Base-by-base conservation (phyloP, 805 yeast species). In the Schizosaccharomyces lindneri region DNA sequence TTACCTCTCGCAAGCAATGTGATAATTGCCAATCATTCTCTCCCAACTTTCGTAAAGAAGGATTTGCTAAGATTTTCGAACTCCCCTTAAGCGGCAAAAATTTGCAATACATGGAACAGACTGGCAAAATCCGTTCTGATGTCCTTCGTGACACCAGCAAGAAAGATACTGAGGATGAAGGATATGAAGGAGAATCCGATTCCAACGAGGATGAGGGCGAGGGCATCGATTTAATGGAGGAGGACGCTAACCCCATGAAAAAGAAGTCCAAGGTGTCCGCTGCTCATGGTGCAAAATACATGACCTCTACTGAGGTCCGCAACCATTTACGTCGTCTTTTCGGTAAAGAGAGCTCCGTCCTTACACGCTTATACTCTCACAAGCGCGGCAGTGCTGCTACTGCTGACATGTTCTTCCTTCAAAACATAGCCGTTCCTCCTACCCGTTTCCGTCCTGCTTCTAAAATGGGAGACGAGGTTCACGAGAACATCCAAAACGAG, bases 391-490 rank as follows among this genome's bases (percentile, higher is more conserved):
- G 96, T 29, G 66, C 75, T 13, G 69, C 74, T 29, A 68, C 73
- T 3, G 84, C 95, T 21, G 96, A 90, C 69, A 79, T 87, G 77
- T 93, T 94, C 72, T 94, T 93, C 75, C 78, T 87, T 67, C 89
- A 87, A 66, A 82, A 87, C 4, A 75, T 93, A 63, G 83, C 88
- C 51, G 97, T 94, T 48, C 98, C 99, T 46, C 89, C 98, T 61
- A 94, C 97, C 1, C 79, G 97, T 72, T 93, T 93, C 77, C 81
- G 99, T 72, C 78, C 89, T 66, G 98, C 99, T n/a, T 84, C 95
- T 17, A 89, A 89, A 72, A 76, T 93, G 63, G 98, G 98, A 62
- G 99, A 93, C 62, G 97, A 87, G 71, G 80, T 90, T 64, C 97
- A 93, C 72, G 96, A 93, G 73, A 89, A 87, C 71, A 75, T 93